A percentile compares a stretch with the other conserved stretches of the same genome.
These are phyloP conservation scores for Colletotrichum melonis DNA, from an alignment of 2,329 filamentous ascomycete species.

Conservation along the genomic window DNA sequence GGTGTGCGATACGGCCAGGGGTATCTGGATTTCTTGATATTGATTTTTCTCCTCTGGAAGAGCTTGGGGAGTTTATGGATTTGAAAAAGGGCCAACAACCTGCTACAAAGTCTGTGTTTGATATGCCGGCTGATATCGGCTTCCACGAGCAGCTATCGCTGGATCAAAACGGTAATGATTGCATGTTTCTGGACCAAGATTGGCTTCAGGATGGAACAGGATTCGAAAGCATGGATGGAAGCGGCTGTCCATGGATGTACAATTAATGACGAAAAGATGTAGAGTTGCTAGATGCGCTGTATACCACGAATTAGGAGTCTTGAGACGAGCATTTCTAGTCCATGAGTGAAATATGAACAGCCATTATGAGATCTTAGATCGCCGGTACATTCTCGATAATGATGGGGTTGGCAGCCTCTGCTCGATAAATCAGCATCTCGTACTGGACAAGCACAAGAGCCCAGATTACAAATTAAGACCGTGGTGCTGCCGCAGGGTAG, in stretches of 20 bases:
- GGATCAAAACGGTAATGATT: neutral
- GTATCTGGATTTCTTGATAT: neutral
- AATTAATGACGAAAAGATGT: neutral
- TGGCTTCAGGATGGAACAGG: neutral
- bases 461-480: no score
- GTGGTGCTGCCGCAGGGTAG: no score
- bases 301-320: neutral
- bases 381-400: no score
- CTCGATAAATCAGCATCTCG: no score
- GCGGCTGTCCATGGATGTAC: neutral
- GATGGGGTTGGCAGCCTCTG: no score
- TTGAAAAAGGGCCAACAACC: neutral
- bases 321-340: neutral
- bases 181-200: neutral
- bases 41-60: neutral
- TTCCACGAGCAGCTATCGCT: neutral
- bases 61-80: neutral
- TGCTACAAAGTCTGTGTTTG: neutral
- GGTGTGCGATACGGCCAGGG: neutral
- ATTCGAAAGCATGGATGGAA: neutral
- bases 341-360: neutral
- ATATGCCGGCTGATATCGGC: neutral
- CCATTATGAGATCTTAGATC: no score
- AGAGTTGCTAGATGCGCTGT: neutral
- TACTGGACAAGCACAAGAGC: no score